These are phyloP conservation scores for Grammothele lineata DNA, from an alignment of 768 basidiomycete genomes.

Conservation along the genomic window DNA sequence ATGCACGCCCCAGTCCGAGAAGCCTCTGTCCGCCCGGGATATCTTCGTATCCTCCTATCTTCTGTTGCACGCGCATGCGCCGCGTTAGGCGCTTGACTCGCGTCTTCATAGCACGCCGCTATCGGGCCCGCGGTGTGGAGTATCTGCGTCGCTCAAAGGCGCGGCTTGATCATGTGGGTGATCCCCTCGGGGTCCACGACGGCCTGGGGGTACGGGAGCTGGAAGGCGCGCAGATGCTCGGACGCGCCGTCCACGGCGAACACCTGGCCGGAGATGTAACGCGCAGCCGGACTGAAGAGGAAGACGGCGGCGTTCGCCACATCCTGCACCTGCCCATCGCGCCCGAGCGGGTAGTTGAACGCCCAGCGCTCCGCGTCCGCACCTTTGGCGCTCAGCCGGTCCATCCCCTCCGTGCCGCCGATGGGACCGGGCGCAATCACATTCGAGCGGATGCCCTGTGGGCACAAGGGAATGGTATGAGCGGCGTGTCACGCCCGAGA, in stretches of 20 bases:
- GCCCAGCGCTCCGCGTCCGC: slow-evolving; percentile 7
- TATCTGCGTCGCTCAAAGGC: slow-evolving; percentile 25
- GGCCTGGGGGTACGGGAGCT: slow-evolving; percentile 58
- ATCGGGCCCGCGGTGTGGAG: not conserved
- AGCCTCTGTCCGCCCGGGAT: not conserved
- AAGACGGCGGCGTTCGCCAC: slow-evolving; percentile 71
- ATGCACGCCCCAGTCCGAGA: not conserved
- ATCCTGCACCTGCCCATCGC: slow-evolving; percentile 56
- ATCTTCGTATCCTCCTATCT: slow-evolving; percentile 2
- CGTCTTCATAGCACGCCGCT: not conserved
- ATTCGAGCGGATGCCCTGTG: slow-evolving; percentile 80
- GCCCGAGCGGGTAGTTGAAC: slow-evolving; percentile 39
- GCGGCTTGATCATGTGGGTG: slow-evolving; percentile 46
- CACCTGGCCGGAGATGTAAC: slow-evolving; percentile 74
- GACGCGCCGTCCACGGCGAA: slow-evolving; percentile 65
- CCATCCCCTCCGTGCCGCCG: slow-evolving; percentile 67
- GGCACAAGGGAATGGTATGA: not conserved
- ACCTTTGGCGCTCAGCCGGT: slow-evolving; percentile 41
- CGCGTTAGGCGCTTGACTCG: not conserved
- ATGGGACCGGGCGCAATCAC: slow-evolving; percentile 85
- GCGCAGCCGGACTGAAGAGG: slow-evolving; percentile 77
- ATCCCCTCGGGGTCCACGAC: slow-evolving; percentile 58
- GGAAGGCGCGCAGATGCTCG: slow-evolving; percentile 45
- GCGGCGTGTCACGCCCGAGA: too few species aligned
- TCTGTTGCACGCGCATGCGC: not conserved